Base-by-base conservation (phyloP, 73 alveolate species). In the Blepharisma japonicum region DNA sequence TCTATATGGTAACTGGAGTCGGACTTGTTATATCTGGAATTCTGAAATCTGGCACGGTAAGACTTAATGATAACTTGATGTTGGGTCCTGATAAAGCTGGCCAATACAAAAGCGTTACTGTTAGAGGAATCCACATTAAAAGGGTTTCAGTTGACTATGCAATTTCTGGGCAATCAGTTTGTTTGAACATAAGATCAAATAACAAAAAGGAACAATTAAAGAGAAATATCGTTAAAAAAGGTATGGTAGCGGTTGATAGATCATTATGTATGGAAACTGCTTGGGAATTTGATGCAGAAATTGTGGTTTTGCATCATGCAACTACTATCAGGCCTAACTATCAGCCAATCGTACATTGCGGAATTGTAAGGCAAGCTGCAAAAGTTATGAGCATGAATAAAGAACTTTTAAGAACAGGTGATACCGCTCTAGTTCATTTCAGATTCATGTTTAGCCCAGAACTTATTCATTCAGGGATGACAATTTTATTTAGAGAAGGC, bases 401-500 rank as follows among this genome's bases (percentile, higher is more conserved):
- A 55, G 98, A 93, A 56, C 77, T 81, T 53, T 55, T 95, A 83
- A 83, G 97, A 74, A 83, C 96, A 70, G 97, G 98, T 27, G 99
- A 95, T 83, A 93, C 82, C 68, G 99, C 96, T 14, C 54, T 55
- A 23, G 87, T 93, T 61, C 83, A 82, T 55, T 93, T 93, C 81
- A 78, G 84, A 78, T 93, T 90, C 87, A 80, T 89, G 86, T 91
- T 89, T 86, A 83, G 89, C 66, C 96, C 97, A 0, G 97, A 88
- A 80, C 71, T 50, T 78, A 50, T 80, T 79, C 91, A 85, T 55
- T 87, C 88, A 14, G 98, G 97, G 14, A 87, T 83, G 79, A 83
- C 89, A 8, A 84, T 95, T 45, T 70, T 95, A 42, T 91, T 95
- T 85, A 91, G 99, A 54, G 99, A 95, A 83, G 99, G 99, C 7